Evolutionary conservation across 2,329 filamentous ascomycete genomes (phyloP), one percentile per base, ranked within the genome.

Genomic region (Colletotrichum zoysiae): DNA sequence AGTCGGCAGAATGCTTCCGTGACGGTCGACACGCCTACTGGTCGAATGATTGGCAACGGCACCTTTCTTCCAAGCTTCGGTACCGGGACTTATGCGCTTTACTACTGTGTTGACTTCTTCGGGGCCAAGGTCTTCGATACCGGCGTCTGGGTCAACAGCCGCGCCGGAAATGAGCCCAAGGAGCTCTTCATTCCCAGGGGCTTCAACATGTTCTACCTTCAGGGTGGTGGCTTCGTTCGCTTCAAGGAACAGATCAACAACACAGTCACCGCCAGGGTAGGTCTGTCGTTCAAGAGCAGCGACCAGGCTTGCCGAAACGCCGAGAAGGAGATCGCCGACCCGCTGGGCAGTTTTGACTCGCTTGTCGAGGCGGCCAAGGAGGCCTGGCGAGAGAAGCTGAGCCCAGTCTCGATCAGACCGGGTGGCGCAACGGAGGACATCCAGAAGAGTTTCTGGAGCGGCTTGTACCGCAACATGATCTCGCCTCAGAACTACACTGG

Each of bases 401-500:
- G 81, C 23, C 84, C 86, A 0, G 82, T 92, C 4, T 83, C 83
- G 2, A 76, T 92, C 23, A 82, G 87, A 70, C 76, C 85, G 0
- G 83, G 78, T 1, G 82, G 84, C 2, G 87, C 85, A 2, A 87
- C 86, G 14, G 84, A 84, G 46, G 81, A 83, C 3, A 76, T 91
- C 0, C 85, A 89, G 74, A 87, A 79, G 9, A 85, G 86, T 7
- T 91, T 92, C 76, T 92, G 88, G 88, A 90, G 88, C 69, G 89
- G 89, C 1, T 79, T 87, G 6, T 91, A 91, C 74, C 83, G 89
- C 30, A 81, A 85, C 0, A 87, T 91, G 85, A 89, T 91, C 71
- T 89, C 86, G 40, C 89, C 90, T 1, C 89, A 91, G 76, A 90
- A 92, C 75, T 91, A 91, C 75, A 91, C 90, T 0, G 88, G 87